Percentiles rank a stretch among this genome's conserved stretches.
phyloP scores from a whole-genome alignment of 2,329 filamentous ascomycete species.

The Elsinoe fawcettii region DNA sequence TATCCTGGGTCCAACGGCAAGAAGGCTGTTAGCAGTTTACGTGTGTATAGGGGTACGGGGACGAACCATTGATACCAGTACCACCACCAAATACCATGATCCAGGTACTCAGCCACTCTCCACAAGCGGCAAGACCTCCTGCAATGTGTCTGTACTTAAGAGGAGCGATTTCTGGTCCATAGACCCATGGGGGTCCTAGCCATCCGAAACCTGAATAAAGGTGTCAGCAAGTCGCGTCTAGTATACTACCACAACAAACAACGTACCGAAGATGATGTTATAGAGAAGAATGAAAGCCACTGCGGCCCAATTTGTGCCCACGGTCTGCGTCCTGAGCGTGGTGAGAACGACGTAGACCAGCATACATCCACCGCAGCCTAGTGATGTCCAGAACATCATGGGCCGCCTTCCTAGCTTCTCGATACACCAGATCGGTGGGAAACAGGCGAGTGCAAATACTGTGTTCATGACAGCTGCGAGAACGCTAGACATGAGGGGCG shows the following conservation, averaged over 20 bases:
- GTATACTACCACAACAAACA: too few relatives aligned
- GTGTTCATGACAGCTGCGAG: constrained; percentile 26
- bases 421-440: constrained; percentile 25
- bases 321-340: constrained; percentile 18
- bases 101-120: constrained; percentile 33
- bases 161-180: constrained; percentile 33
- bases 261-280: constrained; percentile 23
- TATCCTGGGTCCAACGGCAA: constrained; percentile 32
- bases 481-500: constrained; percentile 23
- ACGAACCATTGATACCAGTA: constrained; percentile 28
- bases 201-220: constrained; percentile 23
- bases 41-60: too few relatives aligned
- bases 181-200: constrained; percentile 31
- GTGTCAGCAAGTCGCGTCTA: too few relatives aligned
- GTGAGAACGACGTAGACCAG: constrained; percentile 24
- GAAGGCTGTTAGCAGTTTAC: too few relatives aligned
- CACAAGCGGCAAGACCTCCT: constrained; percentile 30
- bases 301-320: constrained; percentile 24
- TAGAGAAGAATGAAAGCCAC: constrained; percentile 26
- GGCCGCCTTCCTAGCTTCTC: constrained; percentile 28
- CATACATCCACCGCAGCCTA: constrained; percentile 25
- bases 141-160: constrained; percentile 32
- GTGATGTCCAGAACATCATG: constrained; percentile 26
- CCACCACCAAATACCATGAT: constrained; percentile 32
- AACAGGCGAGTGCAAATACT: constrained; percentile 25